Evolutionary conservation across 2,329 filamentous ascomycete genomes (phyloP).

Genomic region (Zelopaecilomyces penicillatus): DNA sequence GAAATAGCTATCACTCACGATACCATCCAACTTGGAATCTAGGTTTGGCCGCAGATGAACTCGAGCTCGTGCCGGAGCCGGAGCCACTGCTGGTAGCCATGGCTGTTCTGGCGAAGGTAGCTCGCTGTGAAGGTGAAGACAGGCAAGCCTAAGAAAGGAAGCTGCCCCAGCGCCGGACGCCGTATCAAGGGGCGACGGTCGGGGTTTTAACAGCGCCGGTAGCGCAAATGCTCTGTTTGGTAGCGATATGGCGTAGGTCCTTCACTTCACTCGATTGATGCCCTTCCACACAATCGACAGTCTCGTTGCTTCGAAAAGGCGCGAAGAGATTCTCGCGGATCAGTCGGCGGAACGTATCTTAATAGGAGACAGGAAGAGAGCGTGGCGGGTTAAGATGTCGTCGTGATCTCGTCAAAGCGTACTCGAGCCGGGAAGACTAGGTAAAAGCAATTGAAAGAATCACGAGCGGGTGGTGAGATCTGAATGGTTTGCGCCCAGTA

Average conservation of each 20-base stretch:
- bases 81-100: constrained; percentile 16
- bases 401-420: too few relatives aligned
- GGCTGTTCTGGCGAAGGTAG: background rate
- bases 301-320: too few relatives aligned
- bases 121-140: constrained; percentile 10
- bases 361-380: too few relatives aligned
- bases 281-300: too few relatives aligned
- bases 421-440: too few relatives aligned
- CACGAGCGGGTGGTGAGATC: too few relatives aligned
- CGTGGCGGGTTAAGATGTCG: too few relatives aligned
- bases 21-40: constrained; percentile 42
- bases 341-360: too few relatives aligned
- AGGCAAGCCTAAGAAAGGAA: background rate
- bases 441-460: too few relatives aligned
- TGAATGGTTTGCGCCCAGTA: too few relatives aligned
- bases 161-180: constrained; percentile 14
- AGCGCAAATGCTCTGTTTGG: constrained; percentile 3
- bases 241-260: background rate
- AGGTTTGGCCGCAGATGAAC: constrained; percentile 18
- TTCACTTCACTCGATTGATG: too few relatives aligned
- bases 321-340: too few relatives aligned
- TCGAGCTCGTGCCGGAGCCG: constrained; percentile 11
- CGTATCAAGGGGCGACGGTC: constrained; percentile 15
- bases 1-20: constrained; percentile 27
- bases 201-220: constrained; percentile 10